phyloP scores from a whole-genome alignment of 2,329 filamentous ascomycete species.

The Ophiosphaerella herpotricha region DNA sequence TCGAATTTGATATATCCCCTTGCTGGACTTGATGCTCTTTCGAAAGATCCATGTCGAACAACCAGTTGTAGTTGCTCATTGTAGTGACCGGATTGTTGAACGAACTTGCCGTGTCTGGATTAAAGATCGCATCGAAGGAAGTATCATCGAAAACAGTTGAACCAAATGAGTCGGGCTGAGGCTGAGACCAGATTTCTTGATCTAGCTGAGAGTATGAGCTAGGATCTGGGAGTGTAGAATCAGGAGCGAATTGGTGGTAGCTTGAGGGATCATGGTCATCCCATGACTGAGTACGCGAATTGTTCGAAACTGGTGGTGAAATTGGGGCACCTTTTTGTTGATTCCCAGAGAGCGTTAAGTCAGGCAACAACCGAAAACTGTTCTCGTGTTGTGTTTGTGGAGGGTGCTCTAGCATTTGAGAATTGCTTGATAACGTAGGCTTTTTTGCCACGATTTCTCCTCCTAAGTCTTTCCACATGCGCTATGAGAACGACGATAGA shows the following conservation, averaged over 20 bases:
- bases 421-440: conserved; percentile 26
- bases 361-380: conserved; percentile 20
- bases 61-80: conserved; percentile 65
- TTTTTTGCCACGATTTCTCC: conserved; percentile 58
- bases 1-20: conserved; percentile 24
- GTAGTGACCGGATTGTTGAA: conserved; percentile 70
- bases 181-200: conserved; percentile 40
- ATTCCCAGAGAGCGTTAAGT: conserved; percentile 25
- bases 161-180: conserved; percentile 30
- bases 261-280: conserved; percentile 36
- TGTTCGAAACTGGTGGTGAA: conserved; percentile 41
- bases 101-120: conserved; percentile 65
- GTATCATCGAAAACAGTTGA: conserved; percentile 35
- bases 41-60: conserved; percentile 57
- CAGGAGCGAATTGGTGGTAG: conserved; percentile 22
- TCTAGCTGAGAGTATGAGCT: conserved; percentile 31
- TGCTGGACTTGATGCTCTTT: conserved; percentile 21
- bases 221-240: conserved; percentile 20
- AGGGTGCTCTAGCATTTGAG: conserved; percentile 8
- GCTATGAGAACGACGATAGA: conserved; percentile 40
- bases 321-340: conserved; percentile 35
- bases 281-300: conserved; percentile 29
- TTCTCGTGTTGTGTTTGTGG: conserved; percentile 10
- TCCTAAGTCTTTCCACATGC: conserved; percentile 60
- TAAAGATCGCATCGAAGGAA: conserved; percentile 61